Evolutionary conservation across 768 basidiomycete genomes (phyloP), one percentile per base, ranked within the genome.

Genomic region (Paxillus involutus): DNA sequence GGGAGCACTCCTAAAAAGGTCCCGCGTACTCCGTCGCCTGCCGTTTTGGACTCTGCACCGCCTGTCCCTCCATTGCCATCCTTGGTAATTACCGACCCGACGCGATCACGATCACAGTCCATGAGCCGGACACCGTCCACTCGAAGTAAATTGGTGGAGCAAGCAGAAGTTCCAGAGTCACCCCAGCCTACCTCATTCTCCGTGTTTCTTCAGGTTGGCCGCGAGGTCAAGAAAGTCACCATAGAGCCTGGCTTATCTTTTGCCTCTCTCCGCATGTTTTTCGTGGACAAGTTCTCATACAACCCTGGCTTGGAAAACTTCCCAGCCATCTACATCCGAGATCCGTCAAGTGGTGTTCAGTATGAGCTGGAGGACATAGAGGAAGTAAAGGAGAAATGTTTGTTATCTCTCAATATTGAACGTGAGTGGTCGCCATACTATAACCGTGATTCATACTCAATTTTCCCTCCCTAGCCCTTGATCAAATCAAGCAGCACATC

Each of bases 401-500:
- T 98, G 17, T 73, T 99, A 46, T 95, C 91, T 44, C 75, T 99
- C 45, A 97, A 98, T 61, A 94, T 99, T 55, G 96, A 98, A 80
- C 91, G 96, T 98, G 71, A 72, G 95, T 84, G 11, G 17, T 16
- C 21, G 11, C 42, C 42, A 17, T 59, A 14, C 36, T 19, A 9
- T n/a, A 35, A n/a, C 24, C 57, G 33, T 52, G 24, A 50, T 36
- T 57, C 11, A 17, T 51, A 40, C 52, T 59, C 49, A 64, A 37
- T 44, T 26, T 39, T 7, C 19, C 30, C 49, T 55, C 51, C 55
- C 17, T 62, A 99, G 96, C 94, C 21, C 85, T 98, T 51, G 95
- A 99, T 71, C 96, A 98, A 69, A 96, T 99, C 70, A 98, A 96
- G 68, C 94, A 98, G 65, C 96, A 99, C 67, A 95, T 99, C 60